phyloP scores from a whole-genome alignment of 768 basidiomycete genomes.

The Leccinum rimulosum region DNA sequence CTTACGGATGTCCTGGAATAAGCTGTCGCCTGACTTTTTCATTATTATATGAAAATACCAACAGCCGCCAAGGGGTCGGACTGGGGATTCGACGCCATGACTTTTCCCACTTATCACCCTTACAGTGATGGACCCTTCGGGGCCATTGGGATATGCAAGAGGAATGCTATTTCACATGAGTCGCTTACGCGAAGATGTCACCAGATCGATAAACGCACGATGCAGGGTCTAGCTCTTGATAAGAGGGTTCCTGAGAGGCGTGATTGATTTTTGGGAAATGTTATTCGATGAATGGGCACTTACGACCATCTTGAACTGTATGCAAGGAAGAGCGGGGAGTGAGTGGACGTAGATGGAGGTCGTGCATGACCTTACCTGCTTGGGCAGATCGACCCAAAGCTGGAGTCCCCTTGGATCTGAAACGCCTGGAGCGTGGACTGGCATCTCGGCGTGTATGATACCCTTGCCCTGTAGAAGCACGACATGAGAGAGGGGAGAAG shows the following conservation, averaged over 20 bases:
- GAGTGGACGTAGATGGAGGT: slow-evolving; percentile 13
- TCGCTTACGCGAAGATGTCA: background rate
- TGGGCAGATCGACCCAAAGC: slow-evolving; percentile 82
- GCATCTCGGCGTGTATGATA: slow-evolving; percentile 89
- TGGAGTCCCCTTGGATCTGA: slow-evolving; percentile 84
- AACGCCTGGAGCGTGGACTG: slow-evolving; percentile 61
- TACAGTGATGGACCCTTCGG: slow-evolving; percentile 63
- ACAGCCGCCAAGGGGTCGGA: slow-evolving; percentile 88
- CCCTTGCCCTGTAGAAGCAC: slow-evolving; percentile 49
- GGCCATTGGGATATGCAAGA: slow-evolving; percentile 67
- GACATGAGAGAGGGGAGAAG: background rate
- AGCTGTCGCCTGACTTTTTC: slow-evolving; percentile 48
- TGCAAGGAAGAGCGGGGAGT: slow-evolving; percentile 23
- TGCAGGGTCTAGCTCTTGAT: slow-evolving; percentile 74
- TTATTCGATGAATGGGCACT: slow-evolving; percentile 16
- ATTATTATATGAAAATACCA: slow-evolving; percentile 88
- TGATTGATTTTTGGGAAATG: background rate
- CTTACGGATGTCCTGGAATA: slow-evolving; percentile 85
- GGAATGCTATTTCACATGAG: slow-evolving; percentile 53
- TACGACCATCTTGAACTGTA: slow-evolving; percentile 74
- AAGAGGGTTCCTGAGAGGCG: slow-evolving; percentile 59
- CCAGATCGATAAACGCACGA: slow-evolving; percentile 40
- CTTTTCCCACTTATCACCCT: slow-evolving; percentile 90
- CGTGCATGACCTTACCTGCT: slow-evolving; percentile 42
- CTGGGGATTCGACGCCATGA: slow-evolving; percentile 83